phyloP scores from a whole-genome alignment of 1,284 basidiomycete genomes.

The Porogramme epimiltina region DNA sequence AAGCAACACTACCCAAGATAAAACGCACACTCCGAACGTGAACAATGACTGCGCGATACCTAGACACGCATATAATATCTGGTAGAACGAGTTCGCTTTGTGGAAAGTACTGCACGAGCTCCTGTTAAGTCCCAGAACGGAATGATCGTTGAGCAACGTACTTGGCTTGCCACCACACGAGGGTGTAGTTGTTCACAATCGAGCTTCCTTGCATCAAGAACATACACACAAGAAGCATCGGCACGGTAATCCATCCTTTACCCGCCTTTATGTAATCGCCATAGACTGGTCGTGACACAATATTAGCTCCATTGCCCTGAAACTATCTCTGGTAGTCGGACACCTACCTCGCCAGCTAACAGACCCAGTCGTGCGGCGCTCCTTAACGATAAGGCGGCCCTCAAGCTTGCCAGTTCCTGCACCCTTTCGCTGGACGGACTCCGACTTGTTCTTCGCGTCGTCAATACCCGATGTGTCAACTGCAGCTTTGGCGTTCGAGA shows the following conservation, averaged over 20 bases:
- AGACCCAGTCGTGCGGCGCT: conserved; percentile 67
- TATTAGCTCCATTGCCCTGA: conserved; percentile 9
- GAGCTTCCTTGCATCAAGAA: conserved; percentile 66
- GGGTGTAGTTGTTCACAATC: conserved; percentile 57
- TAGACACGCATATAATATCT: conserved; percentile 70
- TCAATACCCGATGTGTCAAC: conserved; percentile 29
- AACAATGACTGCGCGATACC: conserved; percentile 63
- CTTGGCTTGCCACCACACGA: conserved; percentile 77
- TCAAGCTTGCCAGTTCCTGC: conserved; percentile 66
- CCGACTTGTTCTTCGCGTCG: conserved; percentile 43
- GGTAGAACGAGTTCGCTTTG: conserved; percentile 62
- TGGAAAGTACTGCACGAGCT: conserved; percentile 43
- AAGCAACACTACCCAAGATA: too few relatives aligned
- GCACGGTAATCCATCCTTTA: conserved; percentile 55
- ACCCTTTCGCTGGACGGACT: conserved; percentile 40
- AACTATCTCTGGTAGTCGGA: neutral
- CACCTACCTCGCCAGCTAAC: conserved; percentile 52
- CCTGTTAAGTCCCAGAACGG: conserved; percentile 1
- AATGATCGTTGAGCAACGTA: conserved; percentile 35
- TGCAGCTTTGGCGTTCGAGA: conserved; percentile 28
- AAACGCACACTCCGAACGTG: conserved; percentile 62
- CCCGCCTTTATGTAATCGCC: conserved; percentile 68
- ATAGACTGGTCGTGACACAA: conserved; percentile 54
- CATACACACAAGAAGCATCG: conserved; percentile 57
- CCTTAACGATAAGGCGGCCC: conserved; percentile 63